Base-by-base conservation (phyloP, 192 early-diverging fungal genomes). In the Piromyces finnis region DNA sequence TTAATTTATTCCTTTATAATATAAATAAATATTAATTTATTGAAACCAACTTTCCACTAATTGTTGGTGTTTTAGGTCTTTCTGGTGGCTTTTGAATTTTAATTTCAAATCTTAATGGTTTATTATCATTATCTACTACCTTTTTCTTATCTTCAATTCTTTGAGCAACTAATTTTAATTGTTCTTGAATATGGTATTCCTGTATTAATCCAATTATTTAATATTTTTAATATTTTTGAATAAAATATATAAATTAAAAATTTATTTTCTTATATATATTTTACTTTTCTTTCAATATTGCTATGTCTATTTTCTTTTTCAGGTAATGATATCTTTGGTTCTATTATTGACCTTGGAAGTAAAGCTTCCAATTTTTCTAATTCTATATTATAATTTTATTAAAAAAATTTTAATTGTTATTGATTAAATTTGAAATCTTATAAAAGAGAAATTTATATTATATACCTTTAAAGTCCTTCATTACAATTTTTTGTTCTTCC, bases 41-140 rank as follows among this genome's bases (percentile, higher is more conserved):
- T n/a, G n/a, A n/a, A 26, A 80, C 80, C 30, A 82, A 89, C 85
- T 85, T 85, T 32, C 82, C 80, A 28, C 30, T 81, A 78, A 87
- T 86, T 26, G 78, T 81, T 28, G 89, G 88, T 14, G 89, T 90
- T 27, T 83, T 82, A 27, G 90, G 89, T 36, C 90, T 81, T 77
- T 81, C 79, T 1, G 88, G 86, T 29, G 88, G 87, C 78, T 89
- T 90, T 77, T 87, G 86, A 36, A 91, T 87, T 30, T 83, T 82
- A 30, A 85, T 81, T 27, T 85, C 82, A 81, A 85, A 91, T 77
- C 85, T 81, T 78, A 88, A 77, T 18, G 88, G 87, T 80, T 80
- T 81, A 30, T 86, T 82, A 22, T 7, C n/a, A 79, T 68, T 29
- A 35, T 77, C 5, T 36, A 39, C 17, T 13, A 3, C 27, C 81